Evolutionary conservation across 148 eudicot genomes (phyloP).

Genomic region (Rhododendron griersonianum): DNA sequence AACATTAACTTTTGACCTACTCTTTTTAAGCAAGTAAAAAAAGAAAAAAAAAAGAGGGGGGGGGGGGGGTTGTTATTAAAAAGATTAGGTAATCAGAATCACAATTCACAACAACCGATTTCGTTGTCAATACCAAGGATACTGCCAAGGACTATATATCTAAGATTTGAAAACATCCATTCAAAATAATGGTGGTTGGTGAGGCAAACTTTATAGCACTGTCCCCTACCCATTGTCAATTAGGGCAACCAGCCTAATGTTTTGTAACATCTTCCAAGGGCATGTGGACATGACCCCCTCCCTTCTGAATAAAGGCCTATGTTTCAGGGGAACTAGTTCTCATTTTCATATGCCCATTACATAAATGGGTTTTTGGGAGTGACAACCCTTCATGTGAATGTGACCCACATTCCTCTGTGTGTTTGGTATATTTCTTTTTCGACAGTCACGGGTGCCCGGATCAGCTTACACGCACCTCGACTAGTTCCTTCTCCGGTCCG

Average conservation of each 20-base stretch:
- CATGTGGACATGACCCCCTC: constrained; percentile 18
- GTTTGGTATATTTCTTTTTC: too few species aligned
- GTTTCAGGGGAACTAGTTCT: background rate
- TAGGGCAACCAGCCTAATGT: constrained; percentile 15
- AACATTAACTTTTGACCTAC: background rate
- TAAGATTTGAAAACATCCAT: background rate
- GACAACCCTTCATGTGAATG: constrained; percentile 3
- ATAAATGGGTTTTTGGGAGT: background rate
- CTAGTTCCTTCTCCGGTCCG: too few species aligned
- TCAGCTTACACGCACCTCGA: background rate
- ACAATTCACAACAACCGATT: background rate
- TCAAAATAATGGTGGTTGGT: constrained; percentile 8
- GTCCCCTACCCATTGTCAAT: constrained; percentile 21
- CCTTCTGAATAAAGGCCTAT: background rate
- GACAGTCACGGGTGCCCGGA: background rate
- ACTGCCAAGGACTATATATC: background rate
- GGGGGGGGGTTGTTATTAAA: background rate
- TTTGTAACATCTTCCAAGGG: constrained; percentile 14
- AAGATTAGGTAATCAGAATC: background rate
- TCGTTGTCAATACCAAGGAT: background rate
- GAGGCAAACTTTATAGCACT: constrained; percentile 11
- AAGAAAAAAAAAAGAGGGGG: background rate
- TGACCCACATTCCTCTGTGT: constrained; percentile 4
- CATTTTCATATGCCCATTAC: background rate
- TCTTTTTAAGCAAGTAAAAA: too few species aligned